phyloP scores from a whole-genome alignment of 768 basidiomycete species.

The Clathrus columnatus region DNA sequence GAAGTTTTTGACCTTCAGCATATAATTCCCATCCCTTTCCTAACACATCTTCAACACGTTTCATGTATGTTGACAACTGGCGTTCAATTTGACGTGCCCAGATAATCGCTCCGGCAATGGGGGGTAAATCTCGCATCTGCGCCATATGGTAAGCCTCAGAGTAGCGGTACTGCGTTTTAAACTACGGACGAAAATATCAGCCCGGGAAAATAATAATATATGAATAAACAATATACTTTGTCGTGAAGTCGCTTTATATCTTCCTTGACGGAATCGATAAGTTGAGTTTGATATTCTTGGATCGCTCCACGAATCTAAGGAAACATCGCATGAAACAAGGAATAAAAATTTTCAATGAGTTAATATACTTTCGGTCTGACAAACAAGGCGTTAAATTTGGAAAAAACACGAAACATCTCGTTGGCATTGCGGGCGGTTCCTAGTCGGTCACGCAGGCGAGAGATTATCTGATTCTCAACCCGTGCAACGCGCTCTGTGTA shows the following conservation, averaged over 20 bases:
- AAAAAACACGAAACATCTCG: conserved; percentile 99
- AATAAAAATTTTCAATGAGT: neutral
- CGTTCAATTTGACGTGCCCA: conserved; percentile 99
- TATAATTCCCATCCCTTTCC: conserved; percentile 98
- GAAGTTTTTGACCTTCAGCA: conserved; percentile 97
- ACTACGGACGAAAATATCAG: conserved; percentile 33
- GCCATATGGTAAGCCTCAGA: conserved; percentile 98
- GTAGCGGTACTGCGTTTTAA: conserved; percentile 92
- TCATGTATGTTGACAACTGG: conserved; percentile 95
- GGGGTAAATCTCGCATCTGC: conserved; percentile 95
- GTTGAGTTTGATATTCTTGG: conserved; percentile 97
- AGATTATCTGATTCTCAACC: conserved; percentile 98
- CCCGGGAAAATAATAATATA: neutral
- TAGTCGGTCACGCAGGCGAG: conserved; percentile 79
- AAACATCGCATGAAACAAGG: neutral
- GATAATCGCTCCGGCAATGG: conserved; percentile 96
- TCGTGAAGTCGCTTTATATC: conserved; percentile 93
- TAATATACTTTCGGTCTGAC: conserved; percentile 83
- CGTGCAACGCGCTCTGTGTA: conserved; percentile 97
- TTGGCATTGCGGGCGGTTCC: conserved; percentile 96
- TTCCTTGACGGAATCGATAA: conserved; percentile 98
- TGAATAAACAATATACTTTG: conserved; percentile 42
- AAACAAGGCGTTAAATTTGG: conserved; percentile 95
- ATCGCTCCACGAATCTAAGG: conserved; percentile 90
- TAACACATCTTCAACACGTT: conserved; percentile 95